Conservation (phyloP, 164 flowering plant species). For the Nymphaea thermarum region DNA sequence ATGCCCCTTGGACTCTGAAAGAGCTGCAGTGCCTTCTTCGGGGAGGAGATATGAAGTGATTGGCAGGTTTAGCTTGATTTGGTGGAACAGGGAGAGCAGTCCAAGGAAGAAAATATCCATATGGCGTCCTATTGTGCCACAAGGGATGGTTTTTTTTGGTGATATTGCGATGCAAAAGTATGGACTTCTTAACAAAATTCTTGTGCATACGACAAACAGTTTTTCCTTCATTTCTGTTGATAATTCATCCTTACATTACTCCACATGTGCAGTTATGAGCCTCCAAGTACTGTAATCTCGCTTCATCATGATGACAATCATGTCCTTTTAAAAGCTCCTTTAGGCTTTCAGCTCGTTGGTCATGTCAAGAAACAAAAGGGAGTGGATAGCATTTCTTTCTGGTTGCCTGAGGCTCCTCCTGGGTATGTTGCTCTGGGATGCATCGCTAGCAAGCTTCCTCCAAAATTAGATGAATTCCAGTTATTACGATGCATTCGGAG, state of each 20-base stretch:
- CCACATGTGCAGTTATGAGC: slow-evolving; percentile 56
- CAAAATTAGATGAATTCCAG: slow-evolving; percentile 50
- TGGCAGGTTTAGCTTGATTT: slow-evolving; percentile 69
- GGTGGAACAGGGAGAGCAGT: slow-evolving; percentile 84
- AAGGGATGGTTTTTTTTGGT: slow-evolving; percentile 75
- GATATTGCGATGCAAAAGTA: slow-evolving; percentile 91
- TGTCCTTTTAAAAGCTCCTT: slow-evolving; percentile 46
- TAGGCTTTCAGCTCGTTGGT: slow-evolving; percentile 71
- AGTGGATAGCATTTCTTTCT: slow-evolving; percentile 59
- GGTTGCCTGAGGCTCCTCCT: slow-evolving; percentile 95
- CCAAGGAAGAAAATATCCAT: slow-evolving; percentile 76
- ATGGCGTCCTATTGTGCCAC: slow-evolving; percentile 88
- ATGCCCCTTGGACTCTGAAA: slow-evolving; percentile 23
- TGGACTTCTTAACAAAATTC: neutral
- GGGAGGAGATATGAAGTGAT: slow-evolving; percentile 52
- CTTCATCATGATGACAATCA: slow-evolving; percentile 60
- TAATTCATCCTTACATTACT: neutral
- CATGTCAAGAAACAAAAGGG: slow-evolving; percentile 74
- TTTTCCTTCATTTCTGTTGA: too few species aligned
- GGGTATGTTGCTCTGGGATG: slow-evolving; percentile 92
- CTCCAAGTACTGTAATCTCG: slow-evolving; percentile 70
- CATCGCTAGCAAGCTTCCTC: slow-evolving; percentile 68
- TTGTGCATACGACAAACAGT: too few species aligned
- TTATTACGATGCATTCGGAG: slow-evolving; percentile 71
- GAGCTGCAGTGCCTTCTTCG: slow-evolving; percentile 27